These are phyloP conservation scores for Apiospora sp. DNA, from an alignment of 2,329 filamentous ascomycete species.

Conservation along the genomic window DNA sequence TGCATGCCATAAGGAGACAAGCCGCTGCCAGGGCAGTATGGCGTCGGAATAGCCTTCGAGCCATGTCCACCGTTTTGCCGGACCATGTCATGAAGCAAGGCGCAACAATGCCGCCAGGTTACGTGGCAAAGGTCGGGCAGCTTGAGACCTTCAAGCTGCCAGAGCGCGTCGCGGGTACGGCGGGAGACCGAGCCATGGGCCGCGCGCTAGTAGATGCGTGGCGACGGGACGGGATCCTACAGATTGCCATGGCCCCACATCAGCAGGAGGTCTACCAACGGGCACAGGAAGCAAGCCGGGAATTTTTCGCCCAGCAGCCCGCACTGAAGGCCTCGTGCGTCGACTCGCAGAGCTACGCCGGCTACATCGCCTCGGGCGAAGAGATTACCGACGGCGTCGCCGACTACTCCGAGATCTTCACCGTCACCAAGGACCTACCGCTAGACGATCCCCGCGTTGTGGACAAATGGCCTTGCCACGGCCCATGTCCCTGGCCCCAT, in stretches of 20 bases:
- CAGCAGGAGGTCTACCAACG: conserved; percentile 46
- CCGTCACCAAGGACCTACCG: conserved; percentile 53
- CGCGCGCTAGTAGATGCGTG: conserved; percentile 51
- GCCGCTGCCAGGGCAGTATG: neutral
- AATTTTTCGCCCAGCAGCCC: conserved; percentile 49
- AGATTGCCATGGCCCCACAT: conserved; percentile 49
- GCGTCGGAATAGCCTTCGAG: neutral
- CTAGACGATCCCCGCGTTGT: conserved; percentile 48
- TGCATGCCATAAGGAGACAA: neutral
- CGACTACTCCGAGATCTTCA: conserved; percentile 62
- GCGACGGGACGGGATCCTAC: conserved; percentile 55
- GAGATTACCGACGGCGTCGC: conserved; percentile 57
- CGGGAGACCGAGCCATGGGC: conserved; percentile 47
- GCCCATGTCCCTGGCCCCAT: conserved; percentile 57
- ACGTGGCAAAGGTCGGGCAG: conserved; percentile 39
- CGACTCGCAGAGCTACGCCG: conserved; percentile 46
- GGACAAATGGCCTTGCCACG: conserved; percentile 57
- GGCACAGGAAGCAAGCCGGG: conserved; percentile 47
- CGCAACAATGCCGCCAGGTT: conserved; percentile 40
- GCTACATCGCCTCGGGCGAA: conserved; percentile 54
- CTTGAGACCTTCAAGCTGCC: conserved; percentile 55
- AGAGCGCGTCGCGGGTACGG: conserved; percentile 43
- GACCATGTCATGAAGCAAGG: neutral
- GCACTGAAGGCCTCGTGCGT: conserved; percentile 51
- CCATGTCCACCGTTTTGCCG: neutral